A percentile compares a stretch with the other conserved stretches of the same genome.
These are phyloP conservation scores for Amphibolis antarctica DNA, from an alignment of 106 monocot genomes.

Conservation along the genomic window DNA sequence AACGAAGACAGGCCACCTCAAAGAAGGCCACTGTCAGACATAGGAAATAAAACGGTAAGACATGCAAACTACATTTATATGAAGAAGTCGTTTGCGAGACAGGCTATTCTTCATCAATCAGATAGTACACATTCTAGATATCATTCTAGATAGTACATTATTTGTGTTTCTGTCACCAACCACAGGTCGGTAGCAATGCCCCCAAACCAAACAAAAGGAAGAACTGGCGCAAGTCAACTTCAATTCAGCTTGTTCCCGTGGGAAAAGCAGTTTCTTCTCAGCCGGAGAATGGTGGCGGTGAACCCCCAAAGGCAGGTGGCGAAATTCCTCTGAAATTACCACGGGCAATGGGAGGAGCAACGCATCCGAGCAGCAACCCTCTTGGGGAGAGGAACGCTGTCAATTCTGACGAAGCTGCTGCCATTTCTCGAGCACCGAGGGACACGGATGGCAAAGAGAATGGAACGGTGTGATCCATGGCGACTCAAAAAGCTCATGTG, in stretches of 20 bases:
- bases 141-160: no score
- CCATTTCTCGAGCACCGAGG: slow-evolving; percentile 13
- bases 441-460: slow-evolving; percentile 69
- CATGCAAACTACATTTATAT: neutral
- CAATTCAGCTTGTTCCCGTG: slow-evolving; percentile 49
- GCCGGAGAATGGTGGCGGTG: slow-evolving; percentile 12
- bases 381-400: slow-evolving; percentile 46
- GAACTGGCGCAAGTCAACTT: slow-evolving; percentile 55
- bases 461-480: slow-evolving; percentile 10
- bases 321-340: slow-evolving; percentile 49
- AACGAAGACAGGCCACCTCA: slow-evolving; percentile 11
- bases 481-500: neutral
- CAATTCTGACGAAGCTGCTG: slow-evolving; percentile 20
- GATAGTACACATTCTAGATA: no score
- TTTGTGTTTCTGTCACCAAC: neutral
- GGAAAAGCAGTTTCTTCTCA: slow-evolving; percentile 1
- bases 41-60: slow-evolving; percentile 62
- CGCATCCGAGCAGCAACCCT: slow-evolving; percentile 11
- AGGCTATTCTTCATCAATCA: no score
- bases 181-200: slow-evolving; percentile 29
- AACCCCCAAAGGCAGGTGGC: slow-evolving; percentile 15
- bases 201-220: slow-evolving; percentile 39
- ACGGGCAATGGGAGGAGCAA: slow-evolving; percentile 44
- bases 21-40: slow-evolving; percentile 69
- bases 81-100: neutral